These are phyloP conservation scores for Fistulifera solaris DNA, from an alignment of 108 stramenopile genomes.

Conservation along the genomic window DNA sequence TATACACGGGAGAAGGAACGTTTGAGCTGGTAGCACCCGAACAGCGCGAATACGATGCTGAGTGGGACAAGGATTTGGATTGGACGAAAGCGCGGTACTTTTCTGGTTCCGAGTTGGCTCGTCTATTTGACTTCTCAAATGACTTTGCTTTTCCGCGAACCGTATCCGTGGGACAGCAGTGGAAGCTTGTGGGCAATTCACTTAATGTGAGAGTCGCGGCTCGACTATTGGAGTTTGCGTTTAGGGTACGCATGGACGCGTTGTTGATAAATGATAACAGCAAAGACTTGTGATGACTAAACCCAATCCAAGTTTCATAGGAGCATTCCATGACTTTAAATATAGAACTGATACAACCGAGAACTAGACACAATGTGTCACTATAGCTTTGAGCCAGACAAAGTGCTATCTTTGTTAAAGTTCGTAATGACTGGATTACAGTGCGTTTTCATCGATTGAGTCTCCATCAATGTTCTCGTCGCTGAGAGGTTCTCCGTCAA, in stretches of 20 bases:
- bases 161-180: slow-evolving; percentile 56
- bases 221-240: slow-evolving; percentile 42
- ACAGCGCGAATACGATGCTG: slow-evolving; percentile 29
- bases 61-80: slow-evolving; percentile 36
- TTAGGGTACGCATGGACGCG: neutral
- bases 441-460: too few species aligned
- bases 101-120: slow-evolving; percentile 70
- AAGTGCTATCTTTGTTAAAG: too few species aligned
- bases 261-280: neutral
- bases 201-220: slow-evolving; percentile 70
- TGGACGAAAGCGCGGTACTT: slow-evolving; percentile 52
- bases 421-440: too few species aligned
- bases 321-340: too few species aligned
- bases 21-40: slow-evolving; percentile 32
- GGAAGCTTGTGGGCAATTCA: slow-evolving; percentile 80
- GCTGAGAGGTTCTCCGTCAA: slow-evolving; percentile 5
- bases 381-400: too few species aligned
- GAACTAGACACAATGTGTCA: too few species aligned
- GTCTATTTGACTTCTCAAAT: slow-evolving; percentile 58
- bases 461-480: neutral
- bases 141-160: slow-evolving; percentile 49
- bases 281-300: too few species aligned
- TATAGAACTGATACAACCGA: too few species aligned
- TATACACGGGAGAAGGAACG: slow-evolving; percentile 27
- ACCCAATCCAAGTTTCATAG: too few species aligned